A percentile compares a stretch with the other conserved stretches of the same genome.
These are phyloP conservation scores for Sclerotinia nivalis DNA, from an alignment of 2,329 filamentous ascomycete genomes.

Conservation along the genomic window DNA sequence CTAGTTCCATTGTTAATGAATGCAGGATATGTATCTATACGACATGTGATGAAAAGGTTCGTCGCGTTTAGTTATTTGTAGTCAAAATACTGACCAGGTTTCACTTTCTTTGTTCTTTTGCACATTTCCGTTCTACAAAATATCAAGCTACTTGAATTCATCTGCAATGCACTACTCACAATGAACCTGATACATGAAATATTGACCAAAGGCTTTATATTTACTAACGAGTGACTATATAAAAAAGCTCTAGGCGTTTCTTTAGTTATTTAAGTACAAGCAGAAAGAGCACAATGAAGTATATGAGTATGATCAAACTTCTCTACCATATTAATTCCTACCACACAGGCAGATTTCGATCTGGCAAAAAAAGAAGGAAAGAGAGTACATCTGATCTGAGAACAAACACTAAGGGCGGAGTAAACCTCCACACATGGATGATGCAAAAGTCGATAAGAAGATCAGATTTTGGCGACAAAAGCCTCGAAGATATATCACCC, in stretches of 20 bases:
- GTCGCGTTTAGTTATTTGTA: background rate
- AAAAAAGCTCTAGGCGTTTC: conserved; percentile 37
- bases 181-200: background rate
- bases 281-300: conserved; percentile 35
- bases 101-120: background rate
- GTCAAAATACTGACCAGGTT: background rate
- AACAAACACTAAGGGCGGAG: conserved; percentile 32
- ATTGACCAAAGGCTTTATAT: conserved; percentile 32
- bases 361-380: conserved; percentile 27
- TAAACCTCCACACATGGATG: conserved; percentile 35
- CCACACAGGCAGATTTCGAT: conserved; percentile 29
- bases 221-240: conserved; percentile 42
- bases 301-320: conserved; percentile 35
- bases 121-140: background rate
- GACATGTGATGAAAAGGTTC: background rate
- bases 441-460: conserved; percentile 34
- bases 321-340: conserved; percentile 33
- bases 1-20: background rate
- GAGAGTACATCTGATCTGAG: conserved; percentile 26
- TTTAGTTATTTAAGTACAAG: conserved; percentile 32
- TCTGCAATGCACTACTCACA: background rate
- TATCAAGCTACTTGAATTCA: background rate
- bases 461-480: conserved; percentile 31
- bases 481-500: conserved; percentile 33
- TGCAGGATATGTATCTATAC: background rate